These are phyloP conservation scores for Yarrowia divulgata DNA, from an alignment of 805 yeast species.

Conservation along the genomic window DNA sequence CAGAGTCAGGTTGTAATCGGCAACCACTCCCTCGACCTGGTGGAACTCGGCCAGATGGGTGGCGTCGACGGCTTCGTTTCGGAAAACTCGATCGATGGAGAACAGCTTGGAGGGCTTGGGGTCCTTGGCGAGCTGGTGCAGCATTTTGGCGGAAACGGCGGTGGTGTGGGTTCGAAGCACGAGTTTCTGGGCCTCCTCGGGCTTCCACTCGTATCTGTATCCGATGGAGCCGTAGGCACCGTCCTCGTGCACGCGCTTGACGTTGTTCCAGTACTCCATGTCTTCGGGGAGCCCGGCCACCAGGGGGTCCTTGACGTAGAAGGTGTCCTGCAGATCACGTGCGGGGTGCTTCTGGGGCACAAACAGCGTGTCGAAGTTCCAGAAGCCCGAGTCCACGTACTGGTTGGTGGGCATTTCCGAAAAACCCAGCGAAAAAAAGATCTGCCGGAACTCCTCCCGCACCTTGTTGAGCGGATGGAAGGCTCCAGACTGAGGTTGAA, in stretches of 20 bases:
- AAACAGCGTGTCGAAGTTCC: conserved; percentile 96
- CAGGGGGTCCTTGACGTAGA: conserved; percentile 92
- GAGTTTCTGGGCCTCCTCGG: conserved; percentile 85
- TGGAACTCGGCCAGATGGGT: conserved; percentile 99
- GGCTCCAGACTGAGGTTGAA: conserved; percentile 85
- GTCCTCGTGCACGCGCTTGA: conserved; percentile 82
- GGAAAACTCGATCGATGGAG: conserved; percentile 97
- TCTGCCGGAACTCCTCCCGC: conserved; percentile 96
- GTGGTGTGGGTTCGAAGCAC: conserved; percentile 98
- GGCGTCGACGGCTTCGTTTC: conserved; percentile 99
- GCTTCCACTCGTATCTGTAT: conserved; percentile 97
- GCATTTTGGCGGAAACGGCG: conserved; percentile 87
- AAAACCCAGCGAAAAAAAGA: conserved; percentile 97
- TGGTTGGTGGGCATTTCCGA: conserved; percentile 99
- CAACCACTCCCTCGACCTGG: conserved; percentile 98
- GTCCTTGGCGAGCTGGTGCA: conserved; percentile 75
- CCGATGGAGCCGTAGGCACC: conserved; percentile 96
- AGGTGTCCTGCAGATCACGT: conserved; percentile 97
- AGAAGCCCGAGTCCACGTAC: conserved; percentile 97
- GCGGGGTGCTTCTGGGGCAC: conserved; percentile 99
- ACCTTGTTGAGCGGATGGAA: conserved; percentile 96
- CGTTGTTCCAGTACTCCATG: conserved; percentile 74
- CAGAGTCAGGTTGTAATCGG: conserved; percentile 91
- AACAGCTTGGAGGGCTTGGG: conserved; percentile 72
- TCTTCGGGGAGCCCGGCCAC: conserved; percentile 85